These are phyloP conservation scores for Vaccinium corymbosum DNA, from an alignment of 148 eudicot species.

Conservation along the genomic window DNA sequence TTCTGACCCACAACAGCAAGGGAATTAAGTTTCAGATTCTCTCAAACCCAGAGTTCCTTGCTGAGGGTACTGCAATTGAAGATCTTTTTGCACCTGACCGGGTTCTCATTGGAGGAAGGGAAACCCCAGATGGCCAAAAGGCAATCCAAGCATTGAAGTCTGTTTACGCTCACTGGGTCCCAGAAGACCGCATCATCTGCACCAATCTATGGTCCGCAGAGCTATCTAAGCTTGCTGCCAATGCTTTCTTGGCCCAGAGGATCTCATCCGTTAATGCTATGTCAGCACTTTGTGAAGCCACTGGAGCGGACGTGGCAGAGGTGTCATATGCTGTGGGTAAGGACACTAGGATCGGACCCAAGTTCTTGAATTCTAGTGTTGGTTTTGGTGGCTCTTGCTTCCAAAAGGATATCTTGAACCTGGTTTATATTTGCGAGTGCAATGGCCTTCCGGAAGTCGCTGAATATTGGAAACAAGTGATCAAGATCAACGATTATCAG, in stretches of 20 bases:
- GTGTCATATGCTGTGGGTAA: slow-evolving; percentile 73
- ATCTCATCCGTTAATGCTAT: slow-evolving; percentile 62
- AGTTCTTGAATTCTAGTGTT: slow-evolving; percentile 53
- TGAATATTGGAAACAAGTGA: slow-evolving; percentile 87
- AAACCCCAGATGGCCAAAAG: slow-evolving; percentile 65
- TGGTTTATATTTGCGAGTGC: slow-evolving; percentile 60
- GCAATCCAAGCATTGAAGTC: slow-evolving; percentile 66
- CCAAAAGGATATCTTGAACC: slow-evolving; percentile 58
- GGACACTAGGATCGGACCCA: slow-evolving; percentile 54
- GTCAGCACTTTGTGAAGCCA: slow-evolving; percentile 67
- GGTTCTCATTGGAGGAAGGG: slow-evolving; percentile 82
- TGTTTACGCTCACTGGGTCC: slow-evolving; percentile 81
- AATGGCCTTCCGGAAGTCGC: slow-evolving; percentile 84
- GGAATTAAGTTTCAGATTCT: slow-evolving; percentile 57
- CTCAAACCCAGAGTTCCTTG: slow-evolving; percentile 83
- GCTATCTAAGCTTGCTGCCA: slow-evolving; percentile 83
- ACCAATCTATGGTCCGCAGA: slow-evolving; percentile 92
- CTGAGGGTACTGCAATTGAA: slow-evolving; percentile 77
- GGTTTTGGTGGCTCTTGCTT: slow-evolving; percentile 67
- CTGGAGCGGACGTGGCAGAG: slow-evolving; percentile 70
- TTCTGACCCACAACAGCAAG: slow-evolving; percentile 65
- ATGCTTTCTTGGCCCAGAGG: slow-evolving; percentile 69
- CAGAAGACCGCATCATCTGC: slow-evolving; percentile 64
- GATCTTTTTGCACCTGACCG: slow-evolving; percentile 74
- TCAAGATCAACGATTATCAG: slow-evolving; percentile 77